Evolutionary conservation across 2,329 filamentous ascomycete genomes (phyloP).

Genomic region (Lojkania enalia): DNA sequence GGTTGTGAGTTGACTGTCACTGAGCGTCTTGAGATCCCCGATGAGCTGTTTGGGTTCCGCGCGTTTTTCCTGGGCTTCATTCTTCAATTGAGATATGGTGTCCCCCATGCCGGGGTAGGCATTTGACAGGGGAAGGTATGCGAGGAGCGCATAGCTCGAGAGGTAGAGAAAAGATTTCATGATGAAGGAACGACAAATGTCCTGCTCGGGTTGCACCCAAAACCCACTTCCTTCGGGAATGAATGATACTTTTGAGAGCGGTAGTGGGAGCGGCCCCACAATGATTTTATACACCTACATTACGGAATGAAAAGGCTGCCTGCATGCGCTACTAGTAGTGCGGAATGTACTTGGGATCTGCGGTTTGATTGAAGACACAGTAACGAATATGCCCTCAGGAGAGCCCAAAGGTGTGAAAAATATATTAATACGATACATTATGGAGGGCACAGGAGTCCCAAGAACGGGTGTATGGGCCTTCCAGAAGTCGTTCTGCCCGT

Average conservation of each 20-base stretch:
- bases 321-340: not conserved
- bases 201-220: too few relatives aligned
- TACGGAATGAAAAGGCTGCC: not conserved
- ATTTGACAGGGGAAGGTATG: constrained; percentile 13
- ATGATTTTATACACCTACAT: constrained; percentile 2
- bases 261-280: not conserved
- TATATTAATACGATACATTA: constrained; percentile 9
- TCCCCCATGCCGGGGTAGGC: constrained; percentile 38
- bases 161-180: constrained; percentile 22
- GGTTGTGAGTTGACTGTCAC: constrained; percentile 32
- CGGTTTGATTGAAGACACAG: not conserved
- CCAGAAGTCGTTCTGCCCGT: constrained; percentile 10
- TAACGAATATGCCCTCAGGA: not conserved
- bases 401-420: not conserved
- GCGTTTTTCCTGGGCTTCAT: constrained; percentile 22
- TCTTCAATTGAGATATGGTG: constrained; percentile 23
- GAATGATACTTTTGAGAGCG: not conserved
- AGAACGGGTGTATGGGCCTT: constrained; percentile 2
- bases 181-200: constrained; percentile 1
- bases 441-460: constrained; percentile 8
- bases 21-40: constrained; percentile 39
- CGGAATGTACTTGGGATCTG: not conserved
- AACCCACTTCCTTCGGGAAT: too few relatives aligned
- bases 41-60: constrained; percentile 37
- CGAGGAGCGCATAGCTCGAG: constrained; percentile 22